Base-by-base conservation (phyloP, 1,139 yeast genomes). In the Pichia sp. region DNA sequence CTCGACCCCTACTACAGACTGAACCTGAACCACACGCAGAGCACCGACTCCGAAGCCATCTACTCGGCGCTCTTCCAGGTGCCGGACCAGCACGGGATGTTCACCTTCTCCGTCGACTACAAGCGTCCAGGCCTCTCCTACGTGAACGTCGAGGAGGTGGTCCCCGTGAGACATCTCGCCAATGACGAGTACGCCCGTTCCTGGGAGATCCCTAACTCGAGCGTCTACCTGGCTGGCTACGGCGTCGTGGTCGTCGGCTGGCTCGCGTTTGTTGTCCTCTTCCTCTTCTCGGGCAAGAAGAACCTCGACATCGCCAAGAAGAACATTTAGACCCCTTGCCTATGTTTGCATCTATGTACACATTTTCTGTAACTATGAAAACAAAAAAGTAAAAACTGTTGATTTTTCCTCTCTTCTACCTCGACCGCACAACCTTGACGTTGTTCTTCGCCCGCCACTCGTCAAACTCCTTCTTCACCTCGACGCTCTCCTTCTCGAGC, bases 1-100 rank as follows among this genome's bases (percentile, higher is more conserved):
- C 80, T 95, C 60, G 98, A 93, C 68, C 99, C 99, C 47, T 93
- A 91, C 73, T 90, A 90, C 67, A 82, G 99, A 65, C 67, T 91
- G 53, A 83, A 77, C 59, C 70, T 86, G 65, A 67, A 71, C 50
- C 71, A 65, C 9, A 44, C 44, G 7, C 63, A 59, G 10, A 66
- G 63, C 30, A 66, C 60, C 31, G 49, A 36, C 10, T 23, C 23
- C 12, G 66, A 74, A 1, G 75, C 76, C 30, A 65, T 72, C 34
- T 83, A 82, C 62, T 68, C 75, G 7, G 70, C 78, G 2, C 77
- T 77, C 47, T 89, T 95, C 70, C 78, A 78, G 51, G 71, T 90
- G 47, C 99, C 99, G 22, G 98, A 93, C 68, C 97, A 91, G 65
- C 96, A 93, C 67, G 99, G 99, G 53, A 87, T 93, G 80, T 95